Conservation (phyloP, 345 rosid species). For the Linum lewisii region DNA sequence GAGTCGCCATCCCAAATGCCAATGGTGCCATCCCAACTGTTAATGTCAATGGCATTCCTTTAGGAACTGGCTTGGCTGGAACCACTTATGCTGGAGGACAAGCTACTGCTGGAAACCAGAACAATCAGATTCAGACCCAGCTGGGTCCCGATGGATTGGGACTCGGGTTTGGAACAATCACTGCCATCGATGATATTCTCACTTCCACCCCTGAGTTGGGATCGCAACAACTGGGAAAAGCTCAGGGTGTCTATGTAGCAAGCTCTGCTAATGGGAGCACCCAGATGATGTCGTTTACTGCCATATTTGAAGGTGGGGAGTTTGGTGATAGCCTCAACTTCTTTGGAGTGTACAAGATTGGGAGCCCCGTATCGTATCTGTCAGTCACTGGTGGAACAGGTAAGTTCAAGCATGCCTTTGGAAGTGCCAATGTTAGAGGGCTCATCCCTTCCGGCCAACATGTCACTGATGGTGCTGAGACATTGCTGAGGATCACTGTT, state of each 20-base stretch:
- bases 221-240: constrained; percentile 67
- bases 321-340: constrained; percentile 85
- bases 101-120: constrained; percentile 30
- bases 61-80: constrained; percentile 88
- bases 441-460: constrained; percentile 68
- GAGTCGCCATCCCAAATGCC: constrained; percentile 74
- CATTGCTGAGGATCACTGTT: constrained; percentile 55
- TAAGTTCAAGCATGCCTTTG: constrained; percentile 56
- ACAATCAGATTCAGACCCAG: constrained; percentile 51
- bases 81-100: constrained; percentile 39
- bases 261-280: constrained; percentile 73
- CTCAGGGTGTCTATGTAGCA: constrained; percentile 86
- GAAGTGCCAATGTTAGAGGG: constrained; percentile 58
- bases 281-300: constrained; percentile 95
- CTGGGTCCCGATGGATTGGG: constrained; percentile 79
- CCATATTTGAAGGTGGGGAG: constrained; percentile 86
- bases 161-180: constrained; percentile 82
- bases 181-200: constrained; percentile 73
- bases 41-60: constrained; percentile 72
- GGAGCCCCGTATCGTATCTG: constrained; percentile 60
- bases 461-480: constrained; percentile 58
- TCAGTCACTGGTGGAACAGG: constrained; percentile 91
- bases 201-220: constrained; percentile 74
- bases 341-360: constrained; percentile 65
- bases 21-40: constrained; percentile 82